phyloP scores from a whole-genome alignment of 192 early-diverging fungal species.

The Coemansia guatemalensis region DNA sequence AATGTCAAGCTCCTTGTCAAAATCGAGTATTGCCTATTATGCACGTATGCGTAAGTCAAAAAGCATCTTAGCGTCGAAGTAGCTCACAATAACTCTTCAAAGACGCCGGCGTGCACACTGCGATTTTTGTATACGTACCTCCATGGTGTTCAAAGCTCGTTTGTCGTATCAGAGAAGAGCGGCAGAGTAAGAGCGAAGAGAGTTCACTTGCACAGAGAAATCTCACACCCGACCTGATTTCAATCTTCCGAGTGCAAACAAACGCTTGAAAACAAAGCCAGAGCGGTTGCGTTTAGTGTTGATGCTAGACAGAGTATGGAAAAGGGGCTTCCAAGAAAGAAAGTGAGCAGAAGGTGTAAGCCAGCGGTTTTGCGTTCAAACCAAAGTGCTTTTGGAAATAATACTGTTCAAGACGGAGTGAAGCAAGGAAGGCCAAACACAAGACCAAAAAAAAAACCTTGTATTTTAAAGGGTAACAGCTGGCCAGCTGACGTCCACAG shows the following conservation, averaged over 20 bases:
- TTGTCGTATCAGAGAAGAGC: not conserved
- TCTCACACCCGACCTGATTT: not conserved
- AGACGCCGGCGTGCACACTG: not conserved
- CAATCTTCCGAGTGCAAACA: not conserved
- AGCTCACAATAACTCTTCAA: not conserved
- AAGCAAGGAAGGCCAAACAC: constrained; percentile 5
- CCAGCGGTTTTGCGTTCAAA: not conserved
- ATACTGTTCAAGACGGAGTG: not conserved
- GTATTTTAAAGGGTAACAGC: not conserved
- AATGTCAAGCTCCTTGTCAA: constrained; percentile 84
- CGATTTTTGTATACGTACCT: constrained; percentile 6
- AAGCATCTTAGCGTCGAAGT: not conserved
- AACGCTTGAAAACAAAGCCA: not conserved
- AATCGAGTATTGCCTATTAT: constrained; percentile 79
- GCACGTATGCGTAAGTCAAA: not conserved
- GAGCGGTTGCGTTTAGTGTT: not conserved
- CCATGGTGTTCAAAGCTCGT: constrained; percentile 1
- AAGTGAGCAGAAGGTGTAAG: not conserved
- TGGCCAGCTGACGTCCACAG: not conserved
- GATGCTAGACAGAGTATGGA: not conserved
- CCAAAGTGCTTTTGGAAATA: not conserved
- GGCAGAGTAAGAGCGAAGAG: not conserved
- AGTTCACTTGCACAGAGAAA: not conserved
- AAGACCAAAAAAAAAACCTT: not conserved
- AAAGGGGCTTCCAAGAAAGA: not conserved